These are phyloP conservation scores for Kwoniella sp. DNA, from an alignment of 768 basidiomycete genomes.

Conservation along the genomic window DNA sequence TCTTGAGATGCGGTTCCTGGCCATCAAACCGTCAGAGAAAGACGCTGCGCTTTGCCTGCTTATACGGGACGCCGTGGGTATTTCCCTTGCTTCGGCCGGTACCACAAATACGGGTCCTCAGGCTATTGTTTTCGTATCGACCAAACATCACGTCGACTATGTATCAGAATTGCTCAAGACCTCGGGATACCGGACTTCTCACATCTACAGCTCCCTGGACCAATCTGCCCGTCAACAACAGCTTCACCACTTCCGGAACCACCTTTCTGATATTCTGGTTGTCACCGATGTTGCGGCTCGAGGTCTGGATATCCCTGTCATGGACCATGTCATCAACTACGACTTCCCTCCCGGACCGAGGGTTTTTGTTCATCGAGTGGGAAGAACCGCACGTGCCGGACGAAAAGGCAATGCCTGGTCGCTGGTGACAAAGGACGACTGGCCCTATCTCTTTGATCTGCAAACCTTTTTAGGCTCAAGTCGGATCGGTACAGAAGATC, in stretches of 20 bases:
- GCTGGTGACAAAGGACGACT: conserved; percentile 75
- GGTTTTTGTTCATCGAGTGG: conserved; percentile 94
- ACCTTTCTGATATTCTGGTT: conserved; percentile 74
- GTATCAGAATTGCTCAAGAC: conserved; percentile 69
- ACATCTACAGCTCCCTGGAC: conserved; percentile 93
- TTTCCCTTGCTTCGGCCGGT: neutral
- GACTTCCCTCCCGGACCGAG: conserved; percentile 93
- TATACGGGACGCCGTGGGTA: conserved; percentile 71
- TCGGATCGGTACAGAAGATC: conserved; percentile 56
- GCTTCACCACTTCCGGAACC: conserved; percentile 83
- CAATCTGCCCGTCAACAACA: conserved; percentile 83
- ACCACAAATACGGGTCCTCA: conserved; percentile 54
- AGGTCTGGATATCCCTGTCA: conserved; percentile 93
- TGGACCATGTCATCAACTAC: conserved; percentile 96
- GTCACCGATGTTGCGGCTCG: conserved; percentile 98
- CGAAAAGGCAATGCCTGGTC: conserved; percentile 96
- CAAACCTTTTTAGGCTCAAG: conserved; percentile 70
- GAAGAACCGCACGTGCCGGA: conserved; percentile 91
- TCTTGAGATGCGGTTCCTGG: conserved; percentile 89
- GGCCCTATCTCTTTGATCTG: conserved; percentile 86
- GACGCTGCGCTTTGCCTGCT: conserved; percentile 81
- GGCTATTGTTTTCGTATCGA: conserved; percentile 89
- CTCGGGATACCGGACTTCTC: conserved; percentile 82
- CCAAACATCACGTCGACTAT: conserved; percentile 98
- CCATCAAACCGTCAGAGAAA: conserved; percentile 86